Evolutionary conservation across 2,329 filamentous ascomycete genomes (phyloP).

Genomic region (Microcyclosporella mali): DNA sequence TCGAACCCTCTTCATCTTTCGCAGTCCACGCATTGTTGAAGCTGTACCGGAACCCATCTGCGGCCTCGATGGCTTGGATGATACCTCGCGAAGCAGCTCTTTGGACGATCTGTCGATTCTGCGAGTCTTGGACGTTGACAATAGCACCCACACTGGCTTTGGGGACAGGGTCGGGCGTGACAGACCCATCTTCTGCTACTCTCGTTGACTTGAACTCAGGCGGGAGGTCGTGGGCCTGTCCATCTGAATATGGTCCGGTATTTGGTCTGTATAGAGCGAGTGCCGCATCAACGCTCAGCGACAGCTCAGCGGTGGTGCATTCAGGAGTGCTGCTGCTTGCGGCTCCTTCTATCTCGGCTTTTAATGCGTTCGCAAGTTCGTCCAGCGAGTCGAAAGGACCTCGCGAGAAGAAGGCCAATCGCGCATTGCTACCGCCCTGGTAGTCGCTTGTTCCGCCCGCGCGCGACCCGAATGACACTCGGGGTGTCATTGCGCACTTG

Average conservation of each 20-base stretch:
- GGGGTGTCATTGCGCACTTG: constrained; percentile 9
- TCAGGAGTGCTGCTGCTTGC: constrained; percentile 12
- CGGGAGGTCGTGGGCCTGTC: constrained; percentile 26
- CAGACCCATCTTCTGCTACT: constrained; percentile 8
- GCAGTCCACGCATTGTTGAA: constrained; percentile 47
- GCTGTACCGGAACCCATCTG: constrained; percentile 44
- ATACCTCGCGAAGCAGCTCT: constrained; percentile 43
- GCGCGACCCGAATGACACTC: constrained; percentile 24
- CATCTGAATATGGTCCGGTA: constrained; percentile 27
- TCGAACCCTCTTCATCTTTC: constrained; percentile 40
- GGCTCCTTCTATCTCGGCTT: constrained; percentile 14
- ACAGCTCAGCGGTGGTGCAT: constrained; percentile 23
- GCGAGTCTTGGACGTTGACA: constrained; percentile 29
- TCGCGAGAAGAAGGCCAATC: constrained; percentile 6
- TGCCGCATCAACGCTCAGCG: constrained; percentile 16
- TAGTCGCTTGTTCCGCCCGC: constrained; percentile 21
- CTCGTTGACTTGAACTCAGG: constrained; percentile 23
- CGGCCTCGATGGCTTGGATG: constrained; percentile 39
- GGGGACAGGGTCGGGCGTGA: constrained; percentile 9
- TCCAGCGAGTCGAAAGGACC: constrained; percentile 19
- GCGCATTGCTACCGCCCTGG: constrained; percentile 8
- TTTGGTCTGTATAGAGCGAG: constrained; percentile 23
- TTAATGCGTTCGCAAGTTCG: constrained; percentile 19
- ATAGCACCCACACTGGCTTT: constrained; percentile 20
- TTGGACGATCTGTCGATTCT: constrained; percentile 40